A percentile compares a stretch with the other conserved stretches of the same genome.
phyloP scores from a whole-genome alignment of 2,329 filamentous ascomycete genomes.

The Verticillium longisporum region DNA sequence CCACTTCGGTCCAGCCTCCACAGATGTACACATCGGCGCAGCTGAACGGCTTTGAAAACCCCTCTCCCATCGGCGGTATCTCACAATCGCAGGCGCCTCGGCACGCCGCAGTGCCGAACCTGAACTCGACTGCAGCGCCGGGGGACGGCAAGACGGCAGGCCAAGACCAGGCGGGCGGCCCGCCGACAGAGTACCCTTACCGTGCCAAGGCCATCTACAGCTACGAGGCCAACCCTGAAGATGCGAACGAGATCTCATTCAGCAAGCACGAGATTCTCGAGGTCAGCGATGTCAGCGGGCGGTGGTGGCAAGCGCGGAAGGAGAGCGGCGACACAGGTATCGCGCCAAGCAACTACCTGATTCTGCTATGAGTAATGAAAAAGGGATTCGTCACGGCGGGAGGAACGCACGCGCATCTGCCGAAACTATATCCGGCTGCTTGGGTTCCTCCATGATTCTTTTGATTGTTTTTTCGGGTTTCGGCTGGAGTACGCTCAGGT shows the following conservation, averaged over 20 bases:
- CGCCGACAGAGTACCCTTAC: constrained; percentile 91
- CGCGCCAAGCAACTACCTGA: constrained; percentile 80
- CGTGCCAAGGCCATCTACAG: constrained; percentile 98
- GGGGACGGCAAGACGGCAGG: constrained; percentile 33
- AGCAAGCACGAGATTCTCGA: constrained; percentile 94
- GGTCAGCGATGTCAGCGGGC: constrained; percentile 90
- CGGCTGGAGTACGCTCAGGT: constrained; percentile 1
- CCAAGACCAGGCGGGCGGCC: constrained; percentile 53
- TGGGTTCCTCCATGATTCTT: constrained; percentile 16
- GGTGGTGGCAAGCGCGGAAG: constrained; percentile 99
- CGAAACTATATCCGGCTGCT: background rate
- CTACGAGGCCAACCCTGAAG: constrained; percentile 96
- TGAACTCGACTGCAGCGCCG: constrained; percentile 15
- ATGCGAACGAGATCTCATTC: constrained; percentile 97
- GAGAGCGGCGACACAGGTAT: constrained; percentile 90
- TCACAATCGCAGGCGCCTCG: constrained; percentile 44
- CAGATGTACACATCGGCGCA: constrained; percentile 98
- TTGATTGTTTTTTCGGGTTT: constrained; percentile 12
- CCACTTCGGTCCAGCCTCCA: constrained; percentile 68
- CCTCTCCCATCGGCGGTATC: constrained; percentile 72
- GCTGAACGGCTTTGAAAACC: constrained; percentile 92
- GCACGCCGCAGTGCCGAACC: constrained; percentile 30
- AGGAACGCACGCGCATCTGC: background rate
- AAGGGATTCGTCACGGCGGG: background rate
- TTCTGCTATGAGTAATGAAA: constrained; percentile 58